Conservation (phyloP, 2,329 filamentous ascomycete species). For the Alternaria sp. region DNA sequence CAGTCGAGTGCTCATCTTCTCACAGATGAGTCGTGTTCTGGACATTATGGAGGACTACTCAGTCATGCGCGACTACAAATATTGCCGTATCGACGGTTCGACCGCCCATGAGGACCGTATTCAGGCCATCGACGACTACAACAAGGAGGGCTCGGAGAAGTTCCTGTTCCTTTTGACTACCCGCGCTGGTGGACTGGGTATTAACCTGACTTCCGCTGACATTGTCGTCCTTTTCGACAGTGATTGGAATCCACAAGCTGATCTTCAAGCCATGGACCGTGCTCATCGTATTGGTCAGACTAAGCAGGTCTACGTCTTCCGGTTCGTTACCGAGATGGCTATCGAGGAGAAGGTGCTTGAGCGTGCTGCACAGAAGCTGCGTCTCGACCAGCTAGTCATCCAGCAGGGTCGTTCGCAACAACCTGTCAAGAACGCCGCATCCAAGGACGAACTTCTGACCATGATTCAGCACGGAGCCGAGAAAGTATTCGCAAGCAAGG, state of each 20-base stretch:
- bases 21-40: slow-evolving; percentile 96
- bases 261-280: slow-evolving; percentile 98
- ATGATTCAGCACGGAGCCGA: slow-evolving; percentile 99
- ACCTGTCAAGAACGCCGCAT: slow-evolving; percentile 87
- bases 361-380: slow-evolving; percentile 93
- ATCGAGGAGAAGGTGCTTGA: slow-evolving; percentile 99
- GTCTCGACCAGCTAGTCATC: slow-evolving; percentile 95
- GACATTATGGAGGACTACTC: slow-evolving; percentile 99
- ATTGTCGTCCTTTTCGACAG: slow-evolving; percentile 97
- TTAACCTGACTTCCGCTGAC: slow-evolving; percentile 94
- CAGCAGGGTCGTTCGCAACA: slow-evolving; percentile 95
- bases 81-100: slow-evolving; percentile 95
- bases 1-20: slow-evolving; percentile 97
- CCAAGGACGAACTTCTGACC: slow-evolving; percentile 92
- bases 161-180: slow-evolving; percentile 97
- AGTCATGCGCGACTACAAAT: slow-evolving; percentile 92
- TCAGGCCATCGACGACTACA: slow-evolving; percentile 97
- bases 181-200: slow-evolving; percentile 92
- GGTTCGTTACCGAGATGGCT: slow-evolving; percentile 96
- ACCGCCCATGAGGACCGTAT: slow-evolving; percentile 98
- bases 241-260: slow-evolving; percentile 98
- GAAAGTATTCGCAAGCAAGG: slow-evolving; percentile 83
- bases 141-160: slow-evolving; percentile 85
- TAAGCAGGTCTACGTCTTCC: slow-evolving; percentile 95
- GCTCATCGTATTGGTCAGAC: slow-evolving; percentile 98